These are phyloP conservation scores for Biscogniauxia mediterranea DNA, from an alignment of 2,329 filamentous ascomycete genomes.

Conservation along the genomic window DNA sequence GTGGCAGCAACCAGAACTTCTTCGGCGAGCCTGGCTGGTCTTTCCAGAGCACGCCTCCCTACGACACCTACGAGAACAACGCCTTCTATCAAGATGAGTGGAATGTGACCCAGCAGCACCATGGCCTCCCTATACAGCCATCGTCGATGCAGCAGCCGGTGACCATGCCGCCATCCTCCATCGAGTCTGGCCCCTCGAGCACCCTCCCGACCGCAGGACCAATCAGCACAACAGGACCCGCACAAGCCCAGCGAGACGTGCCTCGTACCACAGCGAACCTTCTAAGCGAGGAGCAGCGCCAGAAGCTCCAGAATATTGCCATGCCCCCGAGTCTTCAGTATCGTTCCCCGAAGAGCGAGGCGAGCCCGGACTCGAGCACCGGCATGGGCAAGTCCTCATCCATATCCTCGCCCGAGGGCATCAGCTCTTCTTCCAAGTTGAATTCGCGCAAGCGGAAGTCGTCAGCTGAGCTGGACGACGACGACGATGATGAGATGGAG, in stretches of 20 bases:
- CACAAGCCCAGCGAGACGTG: slow-evolving; percentile 28
- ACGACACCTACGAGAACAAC: slow-evolving; percentile 44
- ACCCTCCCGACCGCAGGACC: slow-evolving; percentile 32
- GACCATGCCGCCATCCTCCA: slow-evolving; percentile 25
- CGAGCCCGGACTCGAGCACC: slow-evolving; percentile 57
- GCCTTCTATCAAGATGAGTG: slow-evolving; percentile 35
- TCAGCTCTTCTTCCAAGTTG: slow-evolving; percentile 43
- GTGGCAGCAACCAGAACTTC: slow-evolving; percentile 28
- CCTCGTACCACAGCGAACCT: slow-evolving; percentile 36
- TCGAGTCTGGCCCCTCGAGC: slow-evolving; percentile 36
- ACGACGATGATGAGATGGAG: slow-evolving; percentile 60
- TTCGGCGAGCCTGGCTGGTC: slow-evolving; percentile 45
- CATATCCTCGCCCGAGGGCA: slow-evolving; percentile 59
- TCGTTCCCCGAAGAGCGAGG: slow-evolving; percentile 55
- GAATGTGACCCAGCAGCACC: slow-evolving; percentile 30
- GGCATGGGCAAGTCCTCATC: slow-evolving; percentile 45
- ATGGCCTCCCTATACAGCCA: slow-evolving; percentile 33
- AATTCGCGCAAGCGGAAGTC: slow-evolving; percentile 67
- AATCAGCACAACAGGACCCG: slow-evolving; percentile 24
- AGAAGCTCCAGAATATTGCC: slow-evolving; percentile 60
- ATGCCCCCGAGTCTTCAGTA: slow-evolving; percentile 64
- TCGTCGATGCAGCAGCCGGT: slow-evolving; percentile 35
- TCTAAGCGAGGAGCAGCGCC: slow-evolving; percentile 58
- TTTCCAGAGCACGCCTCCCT: slow-evolving; percentile 48
- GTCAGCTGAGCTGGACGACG: slow-evolving; percentile 54